Percentiles rank a stretch among this genome's conserved stretches.
phyloP scores from a whole-genome alignment of 1,139 yeast genomes.

The Diutina siamensis region DNA sequence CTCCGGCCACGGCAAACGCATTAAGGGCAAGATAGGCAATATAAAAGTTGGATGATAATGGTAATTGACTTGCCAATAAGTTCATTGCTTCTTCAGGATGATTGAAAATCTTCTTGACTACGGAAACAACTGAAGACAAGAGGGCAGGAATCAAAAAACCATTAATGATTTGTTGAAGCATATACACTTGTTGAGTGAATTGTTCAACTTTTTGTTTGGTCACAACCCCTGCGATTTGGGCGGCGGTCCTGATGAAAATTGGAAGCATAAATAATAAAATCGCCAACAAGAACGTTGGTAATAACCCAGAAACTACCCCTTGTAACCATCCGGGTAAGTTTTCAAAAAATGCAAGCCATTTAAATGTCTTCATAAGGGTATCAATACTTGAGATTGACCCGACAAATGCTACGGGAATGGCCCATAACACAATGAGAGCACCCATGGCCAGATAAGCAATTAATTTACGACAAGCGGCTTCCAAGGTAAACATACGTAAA shows the following conservation, averaged over 20 bases:
- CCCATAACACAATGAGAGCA: conserved; percentile 70
- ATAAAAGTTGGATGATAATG: conserved; percentile 82
- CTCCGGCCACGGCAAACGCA: conserved; percentile 75
- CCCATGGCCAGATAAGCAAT: conserved; percentile 35
- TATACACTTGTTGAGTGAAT: conserved; percentile 67
- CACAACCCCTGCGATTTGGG: conserved; percentile 53
- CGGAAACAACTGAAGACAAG: conserved; percentile 64
- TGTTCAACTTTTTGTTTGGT: conserved; percentile 54
- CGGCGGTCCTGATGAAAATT: conserved; percentile 54
- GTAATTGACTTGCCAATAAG: conserved; percentile 62
- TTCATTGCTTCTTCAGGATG: conserved; percentile 60
- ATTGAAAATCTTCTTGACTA: conserved; percentile 54
- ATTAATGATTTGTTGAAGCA: conserved; percentile 60
- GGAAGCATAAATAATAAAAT: conserved; percentile 76
- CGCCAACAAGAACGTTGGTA: conserved; percentile 76
- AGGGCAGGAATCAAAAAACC: conserved; percentile 60
- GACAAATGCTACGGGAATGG: conserved; percentile 90
- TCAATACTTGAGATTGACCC: conserved; percentile 85
- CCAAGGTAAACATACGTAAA: conserved; percentile 30
- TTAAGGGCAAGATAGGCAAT: conserved; percentile 64
- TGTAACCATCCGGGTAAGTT: conserved; percentile 53
- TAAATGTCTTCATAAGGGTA: conserved; percentile 54
- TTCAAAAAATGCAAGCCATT: conserved; percentile 58
- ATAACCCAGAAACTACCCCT: conserved; percentile 78
- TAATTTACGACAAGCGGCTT: conserved; percentile 28